Evolutionary conservation across 441 rosid genomes (phyloP).

Genomic region (Adansonia gregorii): DNA sequence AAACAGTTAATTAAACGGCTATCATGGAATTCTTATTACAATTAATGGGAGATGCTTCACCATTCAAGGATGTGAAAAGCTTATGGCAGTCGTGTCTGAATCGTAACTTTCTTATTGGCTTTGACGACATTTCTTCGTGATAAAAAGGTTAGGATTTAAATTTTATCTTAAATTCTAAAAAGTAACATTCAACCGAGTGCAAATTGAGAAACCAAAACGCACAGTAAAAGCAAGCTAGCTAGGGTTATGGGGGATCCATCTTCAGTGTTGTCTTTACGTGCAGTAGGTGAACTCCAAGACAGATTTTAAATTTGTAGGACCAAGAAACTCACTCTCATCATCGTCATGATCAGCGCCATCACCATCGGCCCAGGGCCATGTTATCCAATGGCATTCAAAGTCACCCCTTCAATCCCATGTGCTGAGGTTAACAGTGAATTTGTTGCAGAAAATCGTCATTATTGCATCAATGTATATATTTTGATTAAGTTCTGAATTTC

Average conservation of each 20-base stretch:
- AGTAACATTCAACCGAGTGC: no score
- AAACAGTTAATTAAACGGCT: not conserved
- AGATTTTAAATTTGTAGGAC: slow-evolving; percentile 37
- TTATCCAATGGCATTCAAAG: not conserved
- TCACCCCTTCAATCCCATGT: not conserved
- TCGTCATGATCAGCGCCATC: not conserved
- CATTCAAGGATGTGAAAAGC: not conserved
- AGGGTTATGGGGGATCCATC: not conserved
- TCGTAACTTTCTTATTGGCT: no score
- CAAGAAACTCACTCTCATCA: slow-evolving; percentile 32
- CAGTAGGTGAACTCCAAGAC: slow-evolving; percentile 37
- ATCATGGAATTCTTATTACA: not conserved
- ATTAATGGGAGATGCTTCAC: not conserved
- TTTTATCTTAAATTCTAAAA: no score
- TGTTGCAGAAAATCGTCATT: no score
- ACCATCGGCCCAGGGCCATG: not conserved
- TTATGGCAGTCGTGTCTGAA: not conserved
- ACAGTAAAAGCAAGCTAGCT: no score
- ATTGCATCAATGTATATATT: not conserved
- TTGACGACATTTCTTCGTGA: not conserved
- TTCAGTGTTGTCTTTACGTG: slow-evolving; percentile 25
- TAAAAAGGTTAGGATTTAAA: no score
- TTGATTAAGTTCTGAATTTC: no score
- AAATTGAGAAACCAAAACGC: no score
- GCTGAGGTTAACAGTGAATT: not conserved